Percentiles rank a stretch among this genome's conserved stretches.
Evolutionary conservation across 208 protist genomes (phyloP).

Genomic region (Trypanosoma vivax): DNA sequence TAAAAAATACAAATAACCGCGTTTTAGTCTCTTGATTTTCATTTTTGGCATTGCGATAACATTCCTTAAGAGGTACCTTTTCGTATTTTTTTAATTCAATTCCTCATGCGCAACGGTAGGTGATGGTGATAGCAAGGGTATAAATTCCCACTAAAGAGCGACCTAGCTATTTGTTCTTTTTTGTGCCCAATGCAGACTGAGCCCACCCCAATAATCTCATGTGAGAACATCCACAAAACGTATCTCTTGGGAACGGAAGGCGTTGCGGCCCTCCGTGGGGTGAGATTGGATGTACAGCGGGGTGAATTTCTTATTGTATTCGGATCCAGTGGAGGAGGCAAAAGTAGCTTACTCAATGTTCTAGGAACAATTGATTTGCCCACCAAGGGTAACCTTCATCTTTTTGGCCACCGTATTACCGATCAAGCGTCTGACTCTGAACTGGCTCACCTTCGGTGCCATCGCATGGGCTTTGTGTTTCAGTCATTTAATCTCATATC

Average conservation of each 20-base stretch:
- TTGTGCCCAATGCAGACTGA: too few species aligned
- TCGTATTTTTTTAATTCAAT: too few species aligned
- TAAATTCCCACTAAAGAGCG: too few species aligned
- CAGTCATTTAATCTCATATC: slow-evolving; percentile 96
- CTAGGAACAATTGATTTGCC: slow-evolving; percentile 96
- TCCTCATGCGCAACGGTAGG: too few species aligned
- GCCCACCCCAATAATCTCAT: slow-evolving; percentile 79
- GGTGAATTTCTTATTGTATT: slow-evolving; percentile 94
- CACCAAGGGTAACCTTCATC: slow-evolving; percentile 92
- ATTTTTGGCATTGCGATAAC: too few species aligned
- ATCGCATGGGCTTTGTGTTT: slow-evolving; percentile 93
- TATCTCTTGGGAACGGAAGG: slow-evolving; percentile 94
- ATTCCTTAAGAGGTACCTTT: too few species aligned
- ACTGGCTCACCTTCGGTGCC: slow-evolving; percentile 61
- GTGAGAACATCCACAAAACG: slow-evolving; percentile 96
- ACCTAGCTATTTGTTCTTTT: too few species aligned
- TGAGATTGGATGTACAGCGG: slow-evolving; percentile 77
- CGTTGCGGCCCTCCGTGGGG: slow-evolving; percentile 92
- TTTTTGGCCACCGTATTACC: slow-evolving; percentile 78
- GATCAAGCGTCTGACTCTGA: slow-evolving; percentile 67
- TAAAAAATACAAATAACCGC: too few species aligned
- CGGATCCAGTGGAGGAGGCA: slow-evolving; percentile 94
- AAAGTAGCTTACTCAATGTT: slow-evolving; percentile 96
- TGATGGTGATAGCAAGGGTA: too few species aligned
- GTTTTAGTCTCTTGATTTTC: too few species aligned